Evolutionary conservation across 2,329 filamentous ascomycete species (phyloP).

Genomic region (Beauveria australis): DNA sequence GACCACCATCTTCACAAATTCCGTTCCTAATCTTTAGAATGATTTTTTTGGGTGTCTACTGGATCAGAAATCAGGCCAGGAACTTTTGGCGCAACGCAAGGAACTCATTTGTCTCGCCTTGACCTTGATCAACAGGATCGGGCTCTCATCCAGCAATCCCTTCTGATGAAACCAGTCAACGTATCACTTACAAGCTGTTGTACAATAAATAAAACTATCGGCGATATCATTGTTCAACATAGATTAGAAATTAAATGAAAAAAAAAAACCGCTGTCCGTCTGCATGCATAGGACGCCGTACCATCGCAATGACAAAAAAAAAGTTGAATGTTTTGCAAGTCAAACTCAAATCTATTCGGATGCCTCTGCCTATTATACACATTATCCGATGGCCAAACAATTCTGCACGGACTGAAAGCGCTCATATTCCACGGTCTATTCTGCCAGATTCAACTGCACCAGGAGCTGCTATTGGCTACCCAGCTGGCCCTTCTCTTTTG

Average conservation of each 20-base stretch:
- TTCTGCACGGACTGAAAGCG: neutral
- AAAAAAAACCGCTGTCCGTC: neutral
- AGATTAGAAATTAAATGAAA: too few relatives aligned
- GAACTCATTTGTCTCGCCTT: neutral
- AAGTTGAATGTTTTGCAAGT: neutral
- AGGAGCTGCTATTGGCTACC: neutral
- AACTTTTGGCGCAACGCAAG: too few relatives aligned
- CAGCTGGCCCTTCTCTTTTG: neutral
- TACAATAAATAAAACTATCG: neutral
- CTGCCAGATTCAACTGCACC: neutral
- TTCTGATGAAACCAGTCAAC: neutral
- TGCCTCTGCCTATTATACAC: constrained; percentile 10
- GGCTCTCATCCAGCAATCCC: neutral
- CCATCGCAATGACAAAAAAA: neutral
- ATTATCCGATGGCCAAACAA: constrained; percentile 6
- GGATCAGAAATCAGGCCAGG: too few relatives aligned
- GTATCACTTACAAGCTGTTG: neutral
- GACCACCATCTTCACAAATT: neutral
- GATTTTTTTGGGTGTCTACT: neutral
- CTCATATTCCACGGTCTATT: constrained; percentile 4
- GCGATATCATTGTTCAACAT: too few relatives aligned
- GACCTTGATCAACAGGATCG: neutral
- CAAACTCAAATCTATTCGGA: constrained; percentile 5
- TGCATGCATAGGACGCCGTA: neutral
- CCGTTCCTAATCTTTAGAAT: neutral